phyloP scores from a whole-genome alignment of 2,329 filamentous ascomycete species.

The Decorospora gaudefroyi region DNA sequence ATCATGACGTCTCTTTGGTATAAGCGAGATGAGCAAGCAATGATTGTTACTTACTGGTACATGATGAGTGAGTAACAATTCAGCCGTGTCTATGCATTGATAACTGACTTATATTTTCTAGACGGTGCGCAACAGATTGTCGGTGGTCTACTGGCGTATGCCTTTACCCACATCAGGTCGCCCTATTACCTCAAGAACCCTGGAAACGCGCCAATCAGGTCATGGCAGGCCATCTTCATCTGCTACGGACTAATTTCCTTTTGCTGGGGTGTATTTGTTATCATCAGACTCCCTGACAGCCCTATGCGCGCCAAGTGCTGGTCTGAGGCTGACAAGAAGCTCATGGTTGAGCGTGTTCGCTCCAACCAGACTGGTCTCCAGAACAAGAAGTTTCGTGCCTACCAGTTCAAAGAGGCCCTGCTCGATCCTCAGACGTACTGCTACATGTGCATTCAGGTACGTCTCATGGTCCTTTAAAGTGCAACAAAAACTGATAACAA shows the following conservation, averaged over 20 bases:
- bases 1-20: conserved; percentile 73
- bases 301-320: conserved; percentile 75
- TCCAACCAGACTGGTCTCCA: conserved; percentile 54
- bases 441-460: conserved; percentile 64
- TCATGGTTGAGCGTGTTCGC: conserved; percentile 56
- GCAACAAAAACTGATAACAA: too few species aligned
- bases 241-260: conserved; percentile 67
- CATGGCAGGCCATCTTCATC: conserved; percentile 72
- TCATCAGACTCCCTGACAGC: conserved; percentile 56
- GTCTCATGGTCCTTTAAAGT: too few species aligned
- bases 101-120: conserved; percentile 4
- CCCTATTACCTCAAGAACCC: conserved; percentile 15
- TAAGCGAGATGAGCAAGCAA: conserved; percentile 67
- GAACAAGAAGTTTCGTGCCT: conserved; percentile 55
- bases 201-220: conserved; percentile 57
- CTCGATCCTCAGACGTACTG: conserved; percentile 64
- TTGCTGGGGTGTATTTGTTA: conserved; percentile 65
- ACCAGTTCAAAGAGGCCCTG: conserved; percentile 63
- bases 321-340: conserved; percentile 65
- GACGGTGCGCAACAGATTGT: conserved; percentile 72
- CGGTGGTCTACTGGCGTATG: conserved; percentile 67
- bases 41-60: conserved; percentile 70
- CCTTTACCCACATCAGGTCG: conserved; percentile 39
- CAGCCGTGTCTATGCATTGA: background rate
- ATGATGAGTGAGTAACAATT: conserved; percentile 63